phyloP scores from a whole-genome alignment of 2,329 filamentous ascomycete genomes.

The Arthroderma sp. region DNA sequence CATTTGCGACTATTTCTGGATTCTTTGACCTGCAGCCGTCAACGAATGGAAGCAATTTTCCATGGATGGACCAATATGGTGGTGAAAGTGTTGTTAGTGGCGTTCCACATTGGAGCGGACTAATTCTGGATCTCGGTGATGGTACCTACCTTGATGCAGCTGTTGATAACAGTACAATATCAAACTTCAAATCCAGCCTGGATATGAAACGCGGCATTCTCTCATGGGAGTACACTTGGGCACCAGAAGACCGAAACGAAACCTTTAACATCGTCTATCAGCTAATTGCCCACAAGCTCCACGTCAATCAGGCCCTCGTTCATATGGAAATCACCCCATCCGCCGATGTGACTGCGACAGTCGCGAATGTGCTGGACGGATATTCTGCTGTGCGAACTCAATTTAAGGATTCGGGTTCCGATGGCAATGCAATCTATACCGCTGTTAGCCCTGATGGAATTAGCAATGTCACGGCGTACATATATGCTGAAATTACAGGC shows the following conservation, averaged over 20 bases:
- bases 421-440: constrained; percentile 47
- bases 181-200: constrained; percentile 47
- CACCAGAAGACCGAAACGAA: constrained; percentile 34
- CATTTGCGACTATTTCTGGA: constrained; percentile 54
- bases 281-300: constrained; percentile 52
- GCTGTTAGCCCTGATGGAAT: constrained; percentile 52
- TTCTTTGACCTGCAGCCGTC: constrained; percentile 51
- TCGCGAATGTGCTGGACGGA: constrained; percentile 57
- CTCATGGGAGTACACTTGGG: constrained; percentile 55
- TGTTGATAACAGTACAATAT: constrained; percentile 46
- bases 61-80: constrained; percentile 56
- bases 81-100: constrained; percentile 59
- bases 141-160: constrained; percentile 46
- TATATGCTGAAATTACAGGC: constrained; percentile 35
- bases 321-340: constrained; percentile 46
- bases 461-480: constrained; percentile 48
- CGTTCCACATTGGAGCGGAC: constrained; percentile 54
- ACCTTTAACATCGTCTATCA: constrained; percentile 50
- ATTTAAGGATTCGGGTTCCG: constrained; percentile 43
- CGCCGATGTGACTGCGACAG: constrained; percentile 39
- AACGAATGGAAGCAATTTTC: constrained; percentile 50
- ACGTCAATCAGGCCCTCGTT: constrained; percentile 49
- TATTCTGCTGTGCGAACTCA: constrained; percentile 53
- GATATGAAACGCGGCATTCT: constrained; percentile 51
- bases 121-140: constrained; percentile 44